Base-by-base conservation (phyloP, 371 early-diverging fungal genomes). In the Mucor piriformis region DNA sequence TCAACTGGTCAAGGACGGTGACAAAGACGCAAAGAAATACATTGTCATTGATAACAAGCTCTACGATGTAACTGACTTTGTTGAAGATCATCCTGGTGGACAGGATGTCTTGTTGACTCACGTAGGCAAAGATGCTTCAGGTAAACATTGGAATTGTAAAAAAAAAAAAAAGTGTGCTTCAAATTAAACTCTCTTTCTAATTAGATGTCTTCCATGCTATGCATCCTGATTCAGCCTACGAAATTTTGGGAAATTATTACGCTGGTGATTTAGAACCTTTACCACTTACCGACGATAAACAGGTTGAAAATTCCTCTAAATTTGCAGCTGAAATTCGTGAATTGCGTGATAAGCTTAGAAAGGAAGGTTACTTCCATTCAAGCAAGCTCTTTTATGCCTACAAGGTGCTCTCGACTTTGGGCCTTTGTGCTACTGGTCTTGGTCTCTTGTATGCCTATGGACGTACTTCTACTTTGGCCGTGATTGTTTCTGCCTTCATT, bases 51-150 rank as follows among this genome's bases (percentile, higher is more conserved):
- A 92, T 66, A 83, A 85, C 67, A 90, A 92, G 66, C 88, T 95
- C 11, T 95, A 94, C 64, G 94, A 96, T 82, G 81, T 95, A 20
- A 84, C 88, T 15, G 92, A 91, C 21, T 94, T 95, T 70, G 66
- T 88, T 38, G 74, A 76, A 52, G 88, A 86, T 61, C 96, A 96
- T 70, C 96, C 96, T 37, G 96, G 96, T 54, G 94, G 93, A 57
- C 77, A 73, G 20, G 65, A 48, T 21, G 89, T 90, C 13, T 74
- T 92, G 33, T 59, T 85, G 61, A 88, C 89, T 8, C 88, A 93
- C 63, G 73, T 89, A 18, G 94, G 96, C 63, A 89, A 85, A 67
- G 94, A 94, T 63, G 91, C 89, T 51, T 86, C 94, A 43, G 89
- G 89, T 88, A 82, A 56, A 67, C 44, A 23, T 27, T 43, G 1